These are phyloP conservation scores for Abrus pulchellus DNA, from an alignment of 306 rosid genomes.

Conservation along the genomic window DNA sequence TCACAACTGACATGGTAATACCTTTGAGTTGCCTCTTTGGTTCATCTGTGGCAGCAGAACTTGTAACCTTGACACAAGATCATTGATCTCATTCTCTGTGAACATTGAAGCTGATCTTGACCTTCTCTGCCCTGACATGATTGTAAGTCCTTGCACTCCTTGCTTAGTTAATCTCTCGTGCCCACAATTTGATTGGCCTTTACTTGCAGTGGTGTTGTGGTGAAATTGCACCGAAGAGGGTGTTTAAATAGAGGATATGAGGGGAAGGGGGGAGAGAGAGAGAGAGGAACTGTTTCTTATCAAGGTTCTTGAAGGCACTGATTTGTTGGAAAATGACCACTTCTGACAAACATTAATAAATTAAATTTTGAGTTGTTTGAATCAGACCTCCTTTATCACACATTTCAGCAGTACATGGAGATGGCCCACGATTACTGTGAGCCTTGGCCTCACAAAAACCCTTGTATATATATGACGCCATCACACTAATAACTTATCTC, in stretches of 20 bases:
- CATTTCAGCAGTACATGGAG: constrained; percentile 44
- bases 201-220: constrained; percentile 17
- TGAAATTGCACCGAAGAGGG: constrained; percentile 14
- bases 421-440: constrained; percentile 57
- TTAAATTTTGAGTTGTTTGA: constrained; percentile 45
- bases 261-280: neutral
- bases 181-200: neutral
- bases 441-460: constrained; percentile 22
- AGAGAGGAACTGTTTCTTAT: neutral
- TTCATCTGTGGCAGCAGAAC: constrained; percentile 50
- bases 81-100: constrained; percentile 53
- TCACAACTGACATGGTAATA: constrained; percentile 4
- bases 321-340: constrained; percentile 39
- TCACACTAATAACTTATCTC: constrained; percentile 9
- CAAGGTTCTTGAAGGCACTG: constrained; percentile 38
- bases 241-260: constrained; percentile 50
- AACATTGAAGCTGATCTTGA: constrained; percentile 45
- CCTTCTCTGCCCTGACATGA: constrained; percentile 56
- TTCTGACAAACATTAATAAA: constrained; percentile 23
- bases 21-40: constrained; percentile 56
- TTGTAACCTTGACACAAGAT: constrained; percentile 57
- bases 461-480: constrained; percentile 3
- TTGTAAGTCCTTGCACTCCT: neutral
- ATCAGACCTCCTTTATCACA: constrained; percentile 44
- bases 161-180: constrained; percentile 6